Conservation (phyloP, 1,284 basidiomycete species). For the Flammula alnicola region DNA sequence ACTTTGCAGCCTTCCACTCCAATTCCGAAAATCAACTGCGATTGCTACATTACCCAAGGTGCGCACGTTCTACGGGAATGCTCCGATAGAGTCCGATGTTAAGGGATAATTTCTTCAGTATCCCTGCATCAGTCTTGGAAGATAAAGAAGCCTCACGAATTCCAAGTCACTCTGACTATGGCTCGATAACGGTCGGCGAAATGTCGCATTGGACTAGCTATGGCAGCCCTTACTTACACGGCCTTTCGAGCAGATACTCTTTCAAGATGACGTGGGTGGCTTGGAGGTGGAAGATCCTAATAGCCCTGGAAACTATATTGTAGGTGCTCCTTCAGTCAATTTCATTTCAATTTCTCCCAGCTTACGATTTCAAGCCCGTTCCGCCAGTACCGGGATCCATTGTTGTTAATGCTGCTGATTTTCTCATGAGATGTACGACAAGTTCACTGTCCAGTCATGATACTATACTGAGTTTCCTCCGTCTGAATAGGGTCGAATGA, state of each 20-base stretch:
- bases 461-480: not conserved
- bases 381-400: constrained; percentile 54
- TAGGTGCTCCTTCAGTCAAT: constrained; percentile 21
- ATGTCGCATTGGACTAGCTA: not conserved
- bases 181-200: constrained; percentile 49
- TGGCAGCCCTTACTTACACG: not conserved
- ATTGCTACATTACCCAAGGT: constrained; percentile 62
- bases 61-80: too few species aligned
- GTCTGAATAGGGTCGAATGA: constrained; percentile 58
- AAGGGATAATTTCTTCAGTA: constrained; percentile 32
- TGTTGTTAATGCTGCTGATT: constrained; percentile 67
- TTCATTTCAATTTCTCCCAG: constrained; percentile 1
- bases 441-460: too few species aligned
- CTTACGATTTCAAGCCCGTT: constrained; percentile 39
- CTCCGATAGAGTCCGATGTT: too few species aligned
- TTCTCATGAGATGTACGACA: constrained; percentile 59
- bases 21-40: constrained; percentile 60
- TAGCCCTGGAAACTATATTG: constrained; percentile 49
- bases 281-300: constrained; percentile 63
- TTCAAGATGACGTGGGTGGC: constrained; percentile 65
- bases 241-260: constrained; percentile 40
- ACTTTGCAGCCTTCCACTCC: constrained; percentile 48
- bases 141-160: constrained; percentile 52
- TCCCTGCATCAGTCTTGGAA: constrained; percentile 38
- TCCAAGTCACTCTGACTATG: constrained; percentile 63